These are phyloP conservation scores for Pythium myriotylum DNA, from an alignment of 352 stramenopile genomes.

Conservation along the genomic window DNA sequence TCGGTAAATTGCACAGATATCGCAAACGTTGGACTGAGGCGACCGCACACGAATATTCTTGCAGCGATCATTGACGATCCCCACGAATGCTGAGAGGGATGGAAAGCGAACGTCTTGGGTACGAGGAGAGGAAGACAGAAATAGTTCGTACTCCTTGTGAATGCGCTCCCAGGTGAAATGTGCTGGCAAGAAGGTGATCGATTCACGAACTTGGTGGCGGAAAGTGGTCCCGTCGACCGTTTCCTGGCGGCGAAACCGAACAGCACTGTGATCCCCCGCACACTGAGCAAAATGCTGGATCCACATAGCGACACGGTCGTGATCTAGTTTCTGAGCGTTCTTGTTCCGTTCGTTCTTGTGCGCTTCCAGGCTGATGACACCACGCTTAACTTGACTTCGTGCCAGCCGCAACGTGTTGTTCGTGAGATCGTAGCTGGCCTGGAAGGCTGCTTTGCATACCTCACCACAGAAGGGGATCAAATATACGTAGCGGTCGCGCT, in stretches of 20 bases:
- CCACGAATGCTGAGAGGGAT: not conserved
- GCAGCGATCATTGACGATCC: not conserved
- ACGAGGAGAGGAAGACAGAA: not conserved
- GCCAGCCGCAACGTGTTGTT: conserved; percentile 2
- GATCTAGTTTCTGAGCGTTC: not conserved
- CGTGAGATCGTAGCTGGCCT: not conserved
- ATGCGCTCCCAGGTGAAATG: not conserved
- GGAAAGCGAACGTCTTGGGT: not conserved
- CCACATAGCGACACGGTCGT: not conserved
- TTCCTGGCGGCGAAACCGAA: not conserved
- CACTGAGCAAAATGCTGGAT: not conserved
- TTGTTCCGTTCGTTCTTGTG: not conserved
- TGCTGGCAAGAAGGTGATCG: not conserved
- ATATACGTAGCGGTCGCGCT: not conserved
- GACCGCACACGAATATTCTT: not conserved
- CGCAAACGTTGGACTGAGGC: not conserved
- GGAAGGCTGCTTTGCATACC: not conserved
- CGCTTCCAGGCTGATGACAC: not conserved
- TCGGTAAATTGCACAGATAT: not conserved
- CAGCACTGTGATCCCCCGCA: not conserved
- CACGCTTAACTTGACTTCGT: not conserved
- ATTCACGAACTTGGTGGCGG: not conserved
- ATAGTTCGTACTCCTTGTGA: not conserved
- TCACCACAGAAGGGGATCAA: not conserved
- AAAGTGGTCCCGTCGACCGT: not conserved